Conservation (phyloP, 2,329 filamentous ascomycete genomes). For the Pseudogymnoascus sp. region DNA sequence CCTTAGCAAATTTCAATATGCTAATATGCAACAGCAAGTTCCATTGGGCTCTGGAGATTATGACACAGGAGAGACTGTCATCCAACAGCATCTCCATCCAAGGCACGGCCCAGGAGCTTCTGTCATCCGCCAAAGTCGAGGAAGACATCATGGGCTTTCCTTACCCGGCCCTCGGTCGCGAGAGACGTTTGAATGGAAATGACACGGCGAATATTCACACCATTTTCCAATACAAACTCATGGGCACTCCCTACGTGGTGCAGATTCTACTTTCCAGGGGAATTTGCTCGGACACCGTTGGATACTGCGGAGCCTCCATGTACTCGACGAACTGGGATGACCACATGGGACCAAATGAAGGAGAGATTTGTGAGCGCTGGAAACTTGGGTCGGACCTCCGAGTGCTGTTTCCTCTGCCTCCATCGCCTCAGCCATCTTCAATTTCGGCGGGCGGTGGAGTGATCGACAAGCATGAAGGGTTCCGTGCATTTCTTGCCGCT, state of each 20-base stretch:
- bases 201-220: constrained; percentile 21
- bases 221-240: constrained; percentile 21
- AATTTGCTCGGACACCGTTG: constrained; percentile 15
- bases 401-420: constrained; percentile 20
- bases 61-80: constrained; percentile 20
- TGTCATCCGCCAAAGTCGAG: constrained; percentile 12
- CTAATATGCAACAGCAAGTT: constrained; percentile 17
- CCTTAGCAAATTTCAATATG: not conserved
- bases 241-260: constrained; percentile 21
- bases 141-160: constrained; percentile 20
- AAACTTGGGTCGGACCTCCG: constrained; percentile 20
- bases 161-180: constrained; percentile 20
- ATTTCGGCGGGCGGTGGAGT: not conserved
- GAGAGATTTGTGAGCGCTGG: constrained; percentile 18
- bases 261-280: constrained; percentile 29
- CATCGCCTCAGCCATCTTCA: not conserved
- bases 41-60: constrained; percentile 27
- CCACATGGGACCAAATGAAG: constrained; percentile 7
- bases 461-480: constrained; percentile 13
- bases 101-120: constrained; percentile 14
- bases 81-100: constrained; percentile 13
- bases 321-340: constrained; percentile 23
- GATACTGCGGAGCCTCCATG: constrained; percentile 22
- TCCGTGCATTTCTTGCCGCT: constrained; percentile 19
- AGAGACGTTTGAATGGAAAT: constrained; percentile 15